Evolutionary conservation across 768 basidiomycete species (phyloP).

Genomic region (Agrocybe chaxingu): DNA sequence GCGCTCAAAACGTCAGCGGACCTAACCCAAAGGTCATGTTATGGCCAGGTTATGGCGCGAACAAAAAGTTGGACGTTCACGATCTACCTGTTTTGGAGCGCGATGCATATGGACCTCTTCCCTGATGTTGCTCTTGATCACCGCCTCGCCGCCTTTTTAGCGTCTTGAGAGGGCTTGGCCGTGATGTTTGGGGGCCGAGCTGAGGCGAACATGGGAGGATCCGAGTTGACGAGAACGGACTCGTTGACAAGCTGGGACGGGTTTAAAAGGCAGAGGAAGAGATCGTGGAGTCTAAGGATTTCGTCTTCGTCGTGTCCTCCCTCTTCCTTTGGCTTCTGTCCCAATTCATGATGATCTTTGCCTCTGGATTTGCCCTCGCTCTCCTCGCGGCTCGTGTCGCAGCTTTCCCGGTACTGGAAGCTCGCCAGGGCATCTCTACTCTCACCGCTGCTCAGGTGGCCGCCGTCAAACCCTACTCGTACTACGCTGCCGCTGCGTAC

Average conservation of each 20-base stretch:
- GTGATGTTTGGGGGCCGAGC: too few species aligned
- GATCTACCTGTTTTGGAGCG: background rate
- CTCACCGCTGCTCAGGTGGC: constrained; percentile 37
- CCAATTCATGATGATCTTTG: constrained; percentile 4
- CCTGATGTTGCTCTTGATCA: background rate
- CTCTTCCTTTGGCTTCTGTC: background rate
- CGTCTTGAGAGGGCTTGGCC: too few species aligned
- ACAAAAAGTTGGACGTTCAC: background rate
- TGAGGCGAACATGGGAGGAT: too few species aligned
- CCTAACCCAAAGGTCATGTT: background rate
- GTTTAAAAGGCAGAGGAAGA: too few species aligned
- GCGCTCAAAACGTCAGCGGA: background rate
- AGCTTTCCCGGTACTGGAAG: constrained; percentile 23
- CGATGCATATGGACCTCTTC: background rate
- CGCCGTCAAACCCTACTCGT: constrained; percentile 41
- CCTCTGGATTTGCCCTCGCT: constrained; percentile 10
- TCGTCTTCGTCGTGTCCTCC: background rate
- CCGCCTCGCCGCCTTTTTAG: too few species aligned
- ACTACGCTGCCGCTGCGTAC: constrained; percentile 47
- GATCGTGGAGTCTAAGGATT: background rate
- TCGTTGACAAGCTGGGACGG: too few species aligned
- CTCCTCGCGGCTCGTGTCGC: constrained; percentile 15
- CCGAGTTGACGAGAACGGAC: too few species aligned
- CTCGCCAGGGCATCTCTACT: constrained; percentile 25
- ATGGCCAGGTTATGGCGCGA: background rate